Percentiles rank a stretch among this genome's conserved stretches.
Conservation (phyloP, 805 yeast species). For the Hanseniaspora meyeri region DNA sequence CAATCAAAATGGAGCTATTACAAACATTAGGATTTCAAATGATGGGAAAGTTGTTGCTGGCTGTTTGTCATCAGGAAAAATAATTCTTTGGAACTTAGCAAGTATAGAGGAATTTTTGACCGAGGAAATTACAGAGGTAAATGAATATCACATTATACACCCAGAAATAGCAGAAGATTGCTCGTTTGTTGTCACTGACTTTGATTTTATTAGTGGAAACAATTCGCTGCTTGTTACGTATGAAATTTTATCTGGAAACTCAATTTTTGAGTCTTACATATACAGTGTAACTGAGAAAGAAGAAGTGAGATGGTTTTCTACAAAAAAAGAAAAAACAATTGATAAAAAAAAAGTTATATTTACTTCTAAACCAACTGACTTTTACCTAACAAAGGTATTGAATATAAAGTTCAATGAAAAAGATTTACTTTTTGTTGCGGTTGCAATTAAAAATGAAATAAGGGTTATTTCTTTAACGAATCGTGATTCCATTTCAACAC, state of each 20-base stretch:
- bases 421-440: background rate
- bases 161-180: conserved; percentile 24
- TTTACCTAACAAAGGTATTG: background rate
- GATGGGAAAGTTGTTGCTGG: conserved; percentile 62
- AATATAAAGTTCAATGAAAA: background rate
- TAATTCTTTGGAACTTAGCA: conserved; percentile 54
- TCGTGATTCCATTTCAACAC: background rate
- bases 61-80: conserved; percentile 54
- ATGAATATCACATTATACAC: background rate
- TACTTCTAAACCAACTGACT: background rate
- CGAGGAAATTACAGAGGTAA: conserved; percentile 17
- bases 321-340: background rate
- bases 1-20: conserved; percentile 30
- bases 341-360: background rate
- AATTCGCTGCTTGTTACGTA: background rate
- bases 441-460: background rate
- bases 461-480: background rate
- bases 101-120: background rate
- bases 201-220: background rate
- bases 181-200: background rate
- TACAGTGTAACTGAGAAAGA: background rate
- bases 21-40: conserved; percentile 48
- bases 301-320: background rate
- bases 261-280: background rate
- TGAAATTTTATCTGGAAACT: background rate